A percentile compares a stretch with the other conserved stretches of the same genome.
Evolutionary conservation across 2,329 filamentous ascomycete genomes (phyloP).

Genomic region (Aspergillus sp.): DNA sequence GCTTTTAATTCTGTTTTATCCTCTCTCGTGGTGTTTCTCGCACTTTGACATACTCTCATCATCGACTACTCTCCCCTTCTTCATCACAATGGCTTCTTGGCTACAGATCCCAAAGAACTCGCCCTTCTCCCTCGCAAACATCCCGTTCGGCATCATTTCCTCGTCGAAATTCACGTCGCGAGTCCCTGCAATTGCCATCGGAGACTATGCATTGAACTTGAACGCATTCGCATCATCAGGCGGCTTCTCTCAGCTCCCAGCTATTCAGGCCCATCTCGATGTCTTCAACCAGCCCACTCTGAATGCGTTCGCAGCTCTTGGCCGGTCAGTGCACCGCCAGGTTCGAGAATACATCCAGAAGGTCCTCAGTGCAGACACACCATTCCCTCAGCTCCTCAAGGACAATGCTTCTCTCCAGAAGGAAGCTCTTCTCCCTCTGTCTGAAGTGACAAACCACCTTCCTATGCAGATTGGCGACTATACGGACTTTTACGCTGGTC

Average conservation of each 20-base stretch:
- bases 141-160: constrained; percentile 82
- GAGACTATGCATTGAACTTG: constrained; percentile 72
- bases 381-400: constrained; percentile 64
- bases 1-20: constrained; percentile 5
- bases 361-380: constrained; percentile 64
- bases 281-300: constrained; percentile 69
- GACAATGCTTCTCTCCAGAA: constrained; percentile 63
- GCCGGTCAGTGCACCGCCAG: constrained; percentile 68
- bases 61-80: background rate
- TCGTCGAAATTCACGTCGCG: constrained; percentile 60
- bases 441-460: constrained; percentile 67
- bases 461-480: constrained; percentile 82
- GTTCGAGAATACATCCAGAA: constrained; percentile 72
- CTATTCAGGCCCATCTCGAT: constrained; percentile 60
- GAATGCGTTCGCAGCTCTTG: constrained; percentile 75
- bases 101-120: constrained; percentile 63
- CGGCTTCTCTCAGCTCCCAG: constrained; percentile 64
- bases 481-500: constrained; percentile 82
- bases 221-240: constrained; percentile 62
- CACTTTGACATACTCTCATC: background rate
- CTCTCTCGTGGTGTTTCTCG: constrained; percentile 3
- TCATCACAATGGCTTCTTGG: constrained; percentile 57
- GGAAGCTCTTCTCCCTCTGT: constrained; percentile 62
- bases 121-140: constrained; percentile 77
- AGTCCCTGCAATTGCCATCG: constrained; percentile 73